Percentiles rank a stretch among this genome's conserved stretches.
Evolutionary conservation across 2,329 filamentous ascomycete genomes (phyloP).

Genomic region (Neofusicoccum umdonicola): DNA sequence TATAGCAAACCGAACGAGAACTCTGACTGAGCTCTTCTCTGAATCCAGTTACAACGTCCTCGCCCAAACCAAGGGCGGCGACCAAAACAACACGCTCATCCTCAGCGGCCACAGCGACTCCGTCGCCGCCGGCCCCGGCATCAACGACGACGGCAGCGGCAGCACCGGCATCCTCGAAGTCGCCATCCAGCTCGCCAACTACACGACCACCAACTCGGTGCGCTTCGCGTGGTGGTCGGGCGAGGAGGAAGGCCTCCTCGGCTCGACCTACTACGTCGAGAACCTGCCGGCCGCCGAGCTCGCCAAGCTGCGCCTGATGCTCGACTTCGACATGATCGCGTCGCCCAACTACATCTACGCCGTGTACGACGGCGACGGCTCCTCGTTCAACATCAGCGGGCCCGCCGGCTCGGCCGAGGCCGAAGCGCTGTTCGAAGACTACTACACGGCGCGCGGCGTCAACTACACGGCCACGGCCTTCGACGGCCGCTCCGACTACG

Average conservation of each 20-base stretch:
- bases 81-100: constrained; percentile 58
- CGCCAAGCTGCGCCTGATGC: constrained; percentile 63
- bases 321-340: constrained; percentile 72
- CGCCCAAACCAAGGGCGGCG: constrained; percentile 58
- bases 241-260: constrained; percentile 63
- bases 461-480: constrained; percentile 72
- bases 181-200: constrained; percentile 63
- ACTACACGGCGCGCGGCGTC: constrained; percentile 60
- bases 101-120: constrained; percentile 62
- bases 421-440: constrained; percentile 65
- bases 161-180: constrained; percentile 60
- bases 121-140: constrained; percentile 63
- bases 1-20: constrained; percentile 17
- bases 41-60: constrained; percentile 51
- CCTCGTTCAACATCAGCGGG: constrained; percentile 53
- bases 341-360: constrained; percentile 59
- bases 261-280: constrained; percentile 57
- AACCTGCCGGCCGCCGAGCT: constrained; percentile 49
- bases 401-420: constrained; percentile 67
- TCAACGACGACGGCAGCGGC: constrained; percentile 76
- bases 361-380: constrained; percentile 59
- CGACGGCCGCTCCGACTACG: constrained; percentile 77
- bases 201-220: constrained; percentile 67
- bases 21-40: constrained; percentile 4
- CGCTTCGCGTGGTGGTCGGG: constrained; percentile 68